These are phyloP conservation scores for Xanthoconium separans DNA, from an alignment of 1,284 basidiomycete genomes.

Conservation along the genomic window DNA sequence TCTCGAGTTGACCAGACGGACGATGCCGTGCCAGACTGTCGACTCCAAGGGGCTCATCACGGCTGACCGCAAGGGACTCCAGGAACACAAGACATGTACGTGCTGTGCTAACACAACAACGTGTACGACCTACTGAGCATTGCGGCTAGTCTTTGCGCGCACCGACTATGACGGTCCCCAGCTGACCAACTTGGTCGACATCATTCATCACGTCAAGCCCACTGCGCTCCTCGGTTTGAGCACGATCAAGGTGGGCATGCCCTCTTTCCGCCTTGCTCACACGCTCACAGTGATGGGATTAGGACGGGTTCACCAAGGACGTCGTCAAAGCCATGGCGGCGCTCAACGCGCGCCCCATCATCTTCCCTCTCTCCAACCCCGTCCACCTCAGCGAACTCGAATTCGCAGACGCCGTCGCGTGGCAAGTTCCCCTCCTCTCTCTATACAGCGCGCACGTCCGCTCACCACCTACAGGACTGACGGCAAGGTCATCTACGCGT, in stretches of 20 bases:
- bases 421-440: conserved; percentile 39
- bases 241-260: conserved; percentile 54
- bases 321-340: conserved; percentile 70
- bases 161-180: conserved; percentile 65
- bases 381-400: conserved; percentile 68
- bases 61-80: conserved; percentile 59
- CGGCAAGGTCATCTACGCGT: conserved; percentile 73
- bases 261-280: conserved; percentile 3
- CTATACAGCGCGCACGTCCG: neutral
- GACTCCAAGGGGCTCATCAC: conserved; percentile 80
- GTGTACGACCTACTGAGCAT: neutral
- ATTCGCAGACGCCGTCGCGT: conserved; percentile 72
- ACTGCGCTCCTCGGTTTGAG: conserved; percentile 82
- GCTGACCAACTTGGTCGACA: conserved; percentile 62
- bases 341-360: conserved; percentile 74
- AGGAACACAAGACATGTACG: conserved; percentile 72
- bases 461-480: conserved; percentile 45
- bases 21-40: conserved; percentile 46
- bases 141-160: conserved; percentile 62
- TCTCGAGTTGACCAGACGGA: neutral
- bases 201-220: conserved; percentile 77
- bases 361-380: conserved; percentile 87
- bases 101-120: too few relatives aligned
- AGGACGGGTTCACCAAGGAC: conserved; percentile 71
- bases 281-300: neutral